Evolutionary conservation across 2,329 filamentous ascomycete species (phyloP), one percentile per base, ranked within the genome.

Genomic region (Trichoderma brevicompactum): DNA sequence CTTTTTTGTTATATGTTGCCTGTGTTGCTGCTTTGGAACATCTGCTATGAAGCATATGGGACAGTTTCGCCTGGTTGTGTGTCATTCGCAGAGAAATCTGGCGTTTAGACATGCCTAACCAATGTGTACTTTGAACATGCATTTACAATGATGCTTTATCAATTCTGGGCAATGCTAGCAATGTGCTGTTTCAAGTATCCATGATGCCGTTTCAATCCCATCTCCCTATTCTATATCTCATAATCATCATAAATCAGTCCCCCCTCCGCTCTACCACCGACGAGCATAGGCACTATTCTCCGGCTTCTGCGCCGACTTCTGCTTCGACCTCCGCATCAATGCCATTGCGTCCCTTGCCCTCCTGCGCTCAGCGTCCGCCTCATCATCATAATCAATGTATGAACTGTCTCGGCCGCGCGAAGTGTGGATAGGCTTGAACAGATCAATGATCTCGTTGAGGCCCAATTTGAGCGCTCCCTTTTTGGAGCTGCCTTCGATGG

Each of bases 381-480:
- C 40, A 9, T 15, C 36, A 40, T 62, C 41, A 38, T 55, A 55
- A n/a, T 53, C 59, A 44, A 61, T 49, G 32, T 36, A n/a, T n/a
- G 50, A 17, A 44, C 63, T 46, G 48, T 63, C 46, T 17, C 48
- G 48, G 15, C 54, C 32, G 38, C 19, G 46, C 19, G 46, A 50
- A 1, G 38, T 50, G 9, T 50, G 62, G 5, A 92, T 89, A 36
- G 88, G 87, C 68, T 87, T 88, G 81, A 99, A 99, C 65, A 99
- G 84, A 56, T 92, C 89, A 77, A 99, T 84, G 76, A 99, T 96
- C 78, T 99, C 95, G 74, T 93, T 89, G 86, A 98, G 89, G 54
- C 90, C 92, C 56, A 99, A 83, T 80, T 97, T 97, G 75, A 91
- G 87, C 15, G 88, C 85, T 64, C 81, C 86, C 67, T 90, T 91